Base-by-base conservation (phyloP, 2,329 filamentous ascomycete species). In the Botrytis deweyae region DNA sequence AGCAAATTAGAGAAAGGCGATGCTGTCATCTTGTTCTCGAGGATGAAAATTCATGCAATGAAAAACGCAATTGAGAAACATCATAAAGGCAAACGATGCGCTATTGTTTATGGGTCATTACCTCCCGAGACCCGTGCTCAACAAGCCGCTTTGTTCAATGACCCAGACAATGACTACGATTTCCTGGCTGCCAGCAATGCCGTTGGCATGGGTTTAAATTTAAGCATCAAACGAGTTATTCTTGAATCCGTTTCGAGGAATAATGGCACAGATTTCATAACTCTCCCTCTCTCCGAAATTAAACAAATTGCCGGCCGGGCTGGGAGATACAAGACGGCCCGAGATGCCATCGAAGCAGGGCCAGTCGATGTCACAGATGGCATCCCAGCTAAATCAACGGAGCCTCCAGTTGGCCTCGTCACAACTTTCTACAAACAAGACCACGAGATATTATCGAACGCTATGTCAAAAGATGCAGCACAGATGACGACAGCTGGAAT, bases 261-360 rank as follows among this genome's bases (percentile, higher is more conserved):
- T 77, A 88, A 94, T 75, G 92, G 92, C 1, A 83, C 84, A 8
- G 86, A 87, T 44, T 85, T 89, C 25, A 40, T 58, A 33, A 83
- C 86, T 6, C 85, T 99, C 38, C 84, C 87, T 0, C 86, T 92
- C 4, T 91, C 94, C 0, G 93, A 98, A 77, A 87, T 98, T 79
- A 98, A 97, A 82, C 96, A 99, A 81, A 99, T 99, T 79, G 96
- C 91, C 68, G 96, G 96, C 29, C 90, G 96, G 77, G 96, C 96
- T 20, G 96, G 96, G 42, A 91, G 96, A 64, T 99, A 91, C 82
- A 90, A 91, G 73, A 91, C 92, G 42, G 93, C 93, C 3, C 85
- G 87, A 42, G 87, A 92, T 79, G 86, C 87, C 42, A 83, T 83
- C 66, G 74, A 80, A 38, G 64, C 76, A 33, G 76, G 74, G 29